Conservation (phyloP, 257 asterid genomes). For the Solanum corneliomulleri region DNA sequence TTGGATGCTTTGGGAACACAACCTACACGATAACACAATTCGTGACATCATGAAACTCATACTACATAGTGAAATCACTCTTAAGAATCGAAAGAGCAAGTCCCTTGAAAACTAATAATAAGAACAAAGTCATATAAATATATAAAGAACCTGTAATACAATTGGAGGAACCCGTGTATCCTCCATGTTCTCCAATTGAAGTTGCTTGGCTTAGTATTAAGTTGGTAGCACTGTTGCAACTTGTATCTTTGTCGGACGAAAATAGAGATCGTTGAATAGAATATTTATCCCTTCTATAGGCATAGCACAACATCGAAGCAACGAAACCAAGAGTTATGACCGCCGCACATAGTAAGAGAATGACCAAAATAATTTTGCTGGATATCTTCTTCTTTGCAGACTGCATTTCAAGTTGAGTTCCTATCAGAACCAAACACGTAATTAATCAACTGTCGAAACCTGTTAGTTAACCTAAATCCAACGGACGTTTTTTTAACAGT, state of each 20-base stretch:
- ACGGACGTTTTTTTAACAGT: background rate
- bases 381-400: constrained; percentile 40
- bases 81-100: background rate
- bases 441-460: background rate
- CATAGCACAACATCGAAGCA: constrained; percentile 37
- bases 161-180: constrained; percentile 19
- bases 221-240: constrained; percentile 55
- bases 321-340: constrained; percentile 40
- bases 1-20: constrained; percentile 53
- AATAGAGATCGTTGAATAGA: constrained; percentile 34
- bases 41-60: background rate
- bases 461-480: background rate
- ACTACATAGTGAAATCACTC: background rate
- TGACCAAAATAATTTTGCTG: constrained; percentile 30
- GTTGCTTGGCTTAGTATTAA: constrained; percentile 35
- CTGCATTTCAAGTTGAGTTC: constrained; percentile 28
- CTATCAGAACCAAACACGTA: constrained; percentile 25
- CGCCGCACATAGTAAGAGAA: constrained; percentile 42
- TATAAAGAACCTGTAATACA: constrained; percentile 29
- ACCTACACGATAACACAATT: constrained; percentile 31
- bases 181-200: constrained; percentile 28
- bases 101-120: background rate
- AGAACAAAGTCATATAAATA: background rate
- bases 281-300: constrained; percentile 32
- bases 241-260: constrained; percentile 52